A percentile compares a stretch with the other conserved stretches of the same genome.
These are phyloP conservation scores for Musa balbisiana DNA, from an alignment of 202 grass and related monocot genomes.

Conservation along the genomic window DNA sequence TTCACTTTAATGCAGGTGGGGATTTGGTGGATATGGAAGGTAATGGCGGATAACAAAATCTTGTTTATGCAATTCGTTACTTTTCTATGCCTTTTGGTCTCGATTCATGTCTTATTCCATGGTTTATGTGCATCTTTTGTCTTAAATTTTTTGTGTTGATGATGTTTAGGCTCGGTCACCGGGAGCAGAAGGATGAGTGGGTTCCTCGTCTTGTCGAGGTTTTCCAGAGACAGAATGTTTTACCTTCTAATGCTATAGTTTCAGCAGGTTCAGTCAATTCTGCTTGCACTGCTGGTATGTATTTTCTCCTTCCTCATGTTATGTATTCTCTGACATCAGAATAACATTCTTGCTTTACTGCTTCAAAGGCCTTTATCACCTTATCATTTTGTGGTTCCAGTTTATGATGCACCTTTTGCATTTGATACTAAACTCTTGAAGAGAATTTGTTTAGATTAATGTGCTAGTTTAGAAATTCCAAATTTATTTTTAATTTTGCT, in stretches of 20 bases:
- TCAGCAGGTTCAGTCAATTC: slow-evolving; percentile 83
- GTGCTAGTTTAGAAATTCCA: too few relatives aligned
- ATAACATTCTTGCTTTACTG: not conserved
- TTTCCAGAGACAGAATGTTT: slow-evolving; percentile 80
- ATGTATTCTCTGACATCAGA: not conserved
- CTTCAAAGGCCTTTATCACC: not conserved
- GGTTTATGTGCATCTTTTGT: not conserved
- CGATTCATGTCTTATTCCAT: not conserved
- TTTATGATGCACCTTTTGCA: too few relatives aligned
- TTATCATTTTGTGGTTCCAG: too few relatives aligned
- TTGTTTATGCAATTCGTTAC: not conserved
- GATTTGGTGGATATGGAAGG: slow-evolving; percentile 98
- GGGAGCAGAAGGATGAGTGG: slow-evolving; percentile 99
- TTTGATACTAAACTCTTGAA: too few relatives aligned
- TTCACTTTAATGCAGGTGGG: slow-evolving; percentile 62
- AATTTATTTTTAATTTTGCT: too few relatives aligned
- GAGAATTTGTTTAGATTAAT: too few relatives aligned
- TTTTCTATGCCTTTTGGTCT: not conserved
- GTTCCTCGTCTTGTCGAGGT: slow-evolving; percentile 83
- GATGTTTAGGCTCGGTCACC: slow-evolving; percentile 78
- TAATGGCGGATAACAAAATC: slow-evolving; percentile 7
- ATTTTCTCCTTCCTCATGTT: slow-evolving; percentile 10
- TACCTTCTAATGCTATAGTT: slow-evolving; percentile 72
- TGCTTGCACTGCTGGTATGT: slow-evolving; percentile 86
- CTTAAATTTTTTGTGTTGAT: slow-evolving; percentile 12